These are phyloP conservation scores for Gelatoporia subvermispora DNA, from an alignment of 768 basidiomycete genomes.

Conservation along the genomic window DNA sequence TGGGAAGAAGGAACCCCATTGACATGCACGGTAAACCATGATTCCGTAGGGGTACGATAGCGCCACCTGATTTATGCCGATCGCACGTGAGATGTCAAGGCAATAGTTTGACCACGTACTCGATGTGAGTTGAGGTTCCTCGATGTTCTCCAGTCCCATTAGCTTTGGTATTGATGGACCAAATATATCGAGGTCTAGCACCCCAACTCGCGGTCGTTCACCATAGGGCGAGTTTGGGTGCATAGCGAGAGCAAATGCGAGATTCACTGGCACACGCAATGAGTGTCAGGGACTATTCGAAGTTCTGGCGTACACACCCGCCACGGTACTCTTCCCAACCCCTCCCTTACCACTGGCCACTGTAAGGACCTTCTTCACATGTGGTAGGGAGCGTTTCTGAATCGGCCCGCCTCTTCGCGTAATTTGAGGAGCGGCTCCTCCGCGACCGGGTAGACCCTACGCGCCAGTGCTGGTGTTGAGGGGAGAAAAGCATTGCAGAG, in stretches of 20 bases:
- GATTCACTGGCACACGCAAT: conserved; percentile 50
- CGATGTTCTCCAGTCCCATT: conserved; percentile 77
- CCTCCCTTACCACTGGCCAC: conserved; percentile 95
- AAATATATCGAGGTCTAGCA: conserved; percentile 94
- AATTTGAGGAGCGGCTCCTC: conserved; percentile 44
- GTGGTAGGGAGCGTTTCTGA: conserved; percentile 51
- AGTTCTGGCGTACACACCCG: conserved; percentile 46
- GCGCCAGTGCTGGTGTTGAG: conserved; percentile 8
- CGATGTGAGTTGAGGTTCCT: conserved; percentile 72
- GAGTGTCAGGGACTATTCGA: neutral
- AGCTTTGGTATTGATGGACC: conserved; percentile 92
- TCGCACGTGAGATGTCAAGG: neutral
- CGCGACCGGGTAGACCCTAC: conserved; percentile 26
- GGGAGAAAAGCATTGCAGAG: conserved; percentile 17
- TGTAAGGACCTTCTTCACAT: conserved; percentile 77
- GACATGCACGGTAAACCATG: conserved; percentile 94
- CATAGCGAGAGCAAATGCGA: conserved; percentile 69
- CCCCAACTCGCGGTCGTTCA: conserved; percentile 59
- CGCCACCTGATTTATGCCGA: conserved; percentile 43
- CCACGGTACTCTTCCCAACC: conserved; percentile 92
- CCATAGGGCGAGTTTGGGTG: conserved; percentile 32
- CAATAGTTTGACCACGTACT: conserved; percentile 36
- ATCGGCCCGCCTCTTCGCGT: conserved; percentile 53
- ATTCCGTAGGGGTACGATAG: conserved; percentile 77
- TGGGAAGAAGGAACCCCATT: conserved; percentile 89